Conservation (phyloP, 306 rosid species). For the Sicyos baderoa region DNA sequence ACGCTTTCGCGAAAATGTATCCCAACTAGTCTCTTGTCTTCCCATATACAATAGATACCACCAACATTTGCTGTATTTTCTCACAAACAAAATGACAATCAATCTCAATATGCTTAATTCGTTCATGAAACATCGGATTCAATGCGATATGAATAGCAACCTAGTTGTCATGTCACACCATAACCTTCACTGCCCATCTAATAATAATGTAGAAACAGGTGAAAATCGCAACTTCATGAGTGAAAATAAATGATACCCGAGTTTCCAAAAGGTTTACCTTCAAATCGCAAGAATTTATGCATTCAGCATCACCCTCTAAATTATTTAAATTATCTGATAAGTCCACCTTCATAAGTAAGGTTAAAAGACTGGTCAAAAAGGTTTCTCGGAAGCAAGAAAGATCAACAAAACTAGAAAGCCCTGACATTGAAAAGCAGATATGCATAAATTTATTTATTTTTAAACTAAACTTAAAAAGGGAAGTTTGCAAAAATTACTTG, state of each 20-base stretch:
- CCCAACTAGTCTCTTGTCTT: no score
- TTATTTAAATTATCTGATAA: slow-evolving; percentile 28
- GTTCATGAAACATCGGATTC: no score
- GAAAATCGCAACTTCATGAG: neutral
- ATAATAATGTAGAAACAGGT: slow-evolving; percentile 8
- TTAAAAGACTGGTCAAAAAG: slow-evolving; percentile 5
- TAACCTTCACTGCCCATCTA: neutral
- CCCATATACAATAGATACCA: no score
- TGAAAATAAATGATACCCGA: slow-evolving; percentile 3
- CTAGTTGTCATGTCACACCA: no score
- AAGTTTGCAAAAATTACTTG: slow-evolving; percentile 43
- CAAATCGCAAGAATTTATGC: slow-evolving; percentile 44
- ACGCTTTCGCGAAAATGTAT: no score
- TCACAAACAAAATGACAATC: no score
- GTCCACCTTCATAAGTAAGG: slow-evolving; percentile 46
- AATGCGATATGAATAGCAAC: no score
- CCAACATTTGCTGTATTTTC: no score
- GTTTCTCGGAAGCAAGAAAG: neutral
- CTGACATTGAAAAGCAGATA: slow-evolving; percentile 22
- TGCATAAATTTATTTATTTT: slow-evolving; percentile 8
- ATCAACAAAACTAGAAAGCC: neutral
- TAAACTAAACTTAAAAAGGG: neutral
- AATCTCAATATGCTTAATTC: no score
- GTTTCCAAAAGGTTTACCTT: slow-evolving; percentile 49
- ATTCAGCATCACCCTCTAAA: slow-evolving; percentile 19